Percentiles rank a stretch among this genome's conserved stretches.
phyloP scores from a whole-genome alignment of 2,329 filamentous ascomycete genomes.

The Beauveria sp. region DNA sequence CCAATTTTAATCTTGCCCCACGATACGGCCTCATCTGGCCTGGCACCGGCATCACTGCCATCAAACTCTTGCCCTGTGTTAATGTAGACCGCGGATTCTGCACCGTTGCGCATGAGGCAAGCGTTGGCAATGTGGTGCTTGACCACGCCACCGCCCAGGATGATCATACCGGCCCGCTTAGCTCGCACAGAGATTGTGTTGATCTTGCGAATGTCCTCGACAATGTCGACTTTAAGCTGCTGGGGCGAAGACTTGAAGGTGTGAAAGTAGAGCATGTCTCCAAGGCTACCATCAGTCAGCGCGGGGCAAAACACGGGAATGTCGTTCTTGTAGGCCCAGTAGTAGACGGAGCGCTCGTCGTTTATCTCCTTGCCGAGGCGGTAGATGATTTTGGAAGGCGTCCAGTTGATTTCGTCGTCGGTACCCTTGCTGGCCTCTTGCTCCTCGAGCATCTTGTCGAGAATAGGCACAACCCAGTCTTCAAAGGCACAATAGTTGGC shows the following conservation, averaged over 20 bases:
- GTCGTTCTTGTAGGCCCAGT: constrained; percentile 95
- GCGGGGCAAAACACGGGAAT: constrained; percentile 97
- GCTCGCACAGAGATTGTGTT: constrained; percentile 88
- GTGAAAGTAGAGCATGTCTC: constrained; percentile 98
- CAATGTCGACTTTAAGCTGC: constrained; percentile 80
- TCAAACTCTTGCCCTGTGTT: constrained; percentile 98
- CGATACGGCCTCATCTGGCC: constrained; percentile 92
- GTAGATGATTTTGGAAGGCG: constrained; percentile 84
- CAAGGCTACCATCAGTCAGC: constrained; percentile 86
- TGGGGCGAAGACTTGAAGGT: constrained; percentile 81
- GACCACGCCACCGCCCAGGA: constrained; percentile 87
- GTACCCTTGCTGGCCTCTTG: constrained; percentile 72
- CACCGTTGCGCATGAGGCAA: constrained; percentile 93
- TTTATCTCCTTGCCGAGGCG: constrained; percentile 91
- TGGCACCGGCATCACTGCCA: constrained; percentile 88
- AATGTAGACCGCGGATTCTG: constrained; percentile 93
- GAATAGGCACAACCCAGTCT: constrained; percentile 92
- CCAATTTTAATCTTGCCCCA: constrained; percentile 97
- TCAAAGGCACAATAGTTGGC: constrained; percentile 94
- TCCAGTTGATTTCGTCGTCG: constrained; percentile 75
- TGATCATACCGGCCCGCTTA: constrained; percentile 86
- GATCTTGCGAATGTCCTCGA: constrained; percentile 86
- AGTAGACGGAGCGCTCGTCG: constrained; percentile 83
- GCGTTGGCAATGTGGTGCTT: constrained; percentile 99
- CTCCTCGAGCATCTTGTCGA: constrained; percentile 90